Percentiles rank a stretch among this genome's conserved stretches.
These are phyloP conservation scores for Termitomyces sp. DNA, from an alignment of 768 basidiomycete species.

Conservation along the genomic window DNA sequence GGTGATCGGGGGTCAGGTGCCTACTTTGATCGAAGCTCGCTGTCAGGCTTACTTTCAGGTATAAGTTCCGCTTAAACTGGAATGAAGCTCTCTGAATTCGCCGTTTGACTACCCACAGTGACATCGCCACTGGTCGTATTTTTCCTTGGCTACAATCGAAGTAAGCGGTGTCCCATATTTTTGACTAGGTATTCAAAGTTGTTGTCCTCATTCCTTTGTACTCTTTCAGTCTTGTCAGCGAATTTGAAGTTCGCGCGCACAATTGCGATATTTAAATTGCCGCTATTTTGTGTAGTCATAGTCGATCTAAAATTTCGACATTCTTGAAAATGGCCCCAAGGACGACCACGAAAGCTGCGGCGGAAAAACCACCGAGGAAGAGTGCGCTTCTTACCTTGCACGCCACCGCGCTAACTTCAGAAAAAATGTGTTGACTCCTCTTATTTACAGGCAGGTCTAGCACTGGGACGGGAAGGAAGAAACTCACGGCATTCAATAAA, in stretches of 20 bases:
- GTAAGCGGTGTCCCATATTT: constrained; percentile 2
- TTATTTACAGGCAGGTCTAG: constrained; percentile 40
- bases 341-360: constrained; percentile 29
- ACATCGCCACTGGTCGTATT: constrained; percentile 9
- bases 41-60: constrained; percentile 43
- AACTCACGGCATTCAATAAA: constrained; percentile 72
- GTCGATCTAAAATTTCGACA: neutral
- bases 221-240: constrained; percentile 8
- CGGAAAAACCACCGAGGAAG: constrained; percentile 52
- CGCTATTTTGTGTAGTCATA: neutral
- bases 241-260: neutral
- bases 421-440: constrained; percentile 13
- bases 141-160: neutral
- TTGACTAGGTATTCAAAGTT: neutral
- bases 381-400: constrained; percentile 31
- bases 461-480: constrained; percentile 45
- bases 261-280: neutral
- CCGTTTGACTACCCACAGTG: constrained; percentile 32
- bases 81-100: constrained; percentile 35
- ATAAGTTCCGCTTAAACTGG: constrained; percentile 57
- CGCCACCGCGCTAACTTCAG: constrained; percentile 9
- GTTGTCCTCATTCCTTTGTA: constrained; percentile 14
- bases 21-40: constrained; percentile 41
- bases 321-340: constrained; percentile 35
- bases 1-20: constrained; percentile 33